Percentiles rank a stretch among this genome's conserved stretches.
Conservation (phyloP, 176 grass and related monocot species). For the Lolium multiflorum region DNA sequence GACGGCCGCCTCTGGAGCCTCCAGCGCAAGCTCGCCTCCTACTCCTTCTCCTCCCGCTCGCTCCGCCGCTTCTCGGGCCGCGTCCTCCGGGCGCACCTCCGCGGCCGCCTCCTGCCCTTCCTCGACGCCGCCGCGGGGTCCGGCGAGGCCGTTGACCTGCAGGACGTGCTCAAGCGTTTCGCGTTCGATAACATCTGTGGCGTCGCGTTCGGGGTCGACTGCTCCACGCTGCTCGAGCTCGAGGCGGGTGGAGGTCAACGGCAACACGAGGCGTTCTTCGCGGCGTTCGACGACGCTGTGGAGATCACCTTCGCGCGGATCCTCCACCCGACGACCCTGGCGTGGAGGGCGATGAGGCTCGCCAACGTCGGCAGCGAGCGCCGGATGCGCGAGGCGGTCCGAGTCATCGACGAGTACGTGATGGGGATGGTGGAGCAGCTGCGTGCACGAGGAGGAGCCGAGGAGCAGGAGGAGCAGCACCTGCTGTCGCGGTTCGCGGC, state of each 20-base stretch:
- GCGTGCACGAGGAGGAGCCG: background rate
- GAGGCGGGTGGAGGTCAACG: background rate
- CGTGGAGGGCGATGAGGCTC: constrained; percentile 56
- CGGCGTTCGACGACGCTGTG: constrained; percentile 62
- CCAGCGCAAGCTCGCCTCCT: constrained; percentile 70
- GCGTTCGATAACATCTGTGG: constrained; percentile 65
- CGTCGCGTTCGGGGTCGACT: constrained; percentile 63
- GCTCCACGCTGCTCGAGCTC: constrained; percentile 32
- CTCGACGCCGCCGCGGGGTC: constrained; percentile 45
- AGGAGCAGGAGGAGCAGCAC: constrained; percentile 28
- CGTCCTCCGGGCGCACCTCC: constrained; percentile 47
- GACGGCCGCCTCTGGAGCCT: constrained; percentile 65
- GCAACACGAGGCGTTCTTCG: constrained; percentile 45
- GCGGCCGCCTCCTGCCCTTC: constrained; percentile 49
- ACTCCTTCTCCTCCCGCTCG: constrained; percentile 61
- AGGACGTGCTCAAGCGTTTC: constrained; percentile 65
- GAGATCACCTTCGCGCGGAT: constrained; percentile 66
- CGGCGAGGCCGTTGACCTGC: constrained; percentile 47
- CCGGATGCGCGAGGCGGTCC: constrained; percentile 54
- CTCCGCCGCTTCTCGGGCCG: constrained; percentile 49
- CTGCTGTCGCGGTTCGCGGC: constrained; percentile 70
- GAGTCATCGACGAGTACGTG: constrained; percentile 50
- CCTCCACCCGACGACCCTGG: constrained; percentile 51
- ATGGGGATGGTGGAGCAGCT: constrained; percentile 37
- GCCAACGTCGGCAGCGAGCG: constrained; percentile 60